phyloP scores from a whole-genome alignment of 176 grass and related monocot genomes.

The Rhynchospora pubera region DNA sequence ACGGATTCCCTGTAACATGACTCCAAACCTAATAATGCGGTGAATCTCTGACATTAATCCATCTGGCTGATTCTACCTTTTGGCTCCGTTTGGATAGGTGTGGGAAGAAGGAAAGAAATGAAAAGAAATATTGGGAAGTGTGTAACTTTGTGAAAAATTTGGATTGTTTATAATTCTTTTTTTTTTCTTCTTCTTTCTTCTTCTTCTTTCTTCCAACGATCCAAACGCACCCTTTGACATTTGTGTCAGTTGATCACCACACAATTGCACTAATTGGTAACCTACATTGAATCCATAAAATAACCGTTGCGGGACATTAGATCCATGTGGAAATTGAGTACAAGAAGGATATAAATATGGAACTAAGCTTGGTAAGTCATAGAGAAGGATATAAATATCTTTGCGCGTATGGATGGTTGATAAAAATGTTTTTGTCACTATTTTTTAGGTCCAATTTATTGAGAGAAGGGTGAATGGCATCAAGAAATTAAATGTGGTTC shows the following conservation, averaged over 20 bases:
- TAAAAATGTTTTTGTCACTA: background rate
- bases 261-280: background rate
- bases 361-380: background rate
- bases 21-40: no score
- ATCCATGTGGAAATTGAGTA: background rate
- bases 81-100: no score
- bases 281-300: background rate
- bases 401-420: background rate
- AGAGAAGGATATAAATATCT: background rate
- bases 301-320: background rate
- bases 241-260: background rate
- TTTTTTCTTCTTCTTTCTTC: no score
- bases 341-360: background rate
- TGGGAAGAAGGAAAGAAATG: no score
- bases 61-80: no score
- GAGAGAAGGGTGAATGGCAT: no score
- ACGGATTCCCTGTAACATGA: background rate
- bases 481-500: background rate
- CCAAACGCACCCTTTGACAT: no score
- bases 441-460: background rate
- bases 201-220: no score
- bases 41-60: background rate
- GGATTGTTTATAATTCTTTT: no score
- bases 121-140: no score
- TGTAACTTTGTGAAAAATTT: no score